These are phyloP conservation scores for Hanseniaspora sp. DNA, from an alignment of 1,139 yeast species.

Conservation along the genomic window DNA sequence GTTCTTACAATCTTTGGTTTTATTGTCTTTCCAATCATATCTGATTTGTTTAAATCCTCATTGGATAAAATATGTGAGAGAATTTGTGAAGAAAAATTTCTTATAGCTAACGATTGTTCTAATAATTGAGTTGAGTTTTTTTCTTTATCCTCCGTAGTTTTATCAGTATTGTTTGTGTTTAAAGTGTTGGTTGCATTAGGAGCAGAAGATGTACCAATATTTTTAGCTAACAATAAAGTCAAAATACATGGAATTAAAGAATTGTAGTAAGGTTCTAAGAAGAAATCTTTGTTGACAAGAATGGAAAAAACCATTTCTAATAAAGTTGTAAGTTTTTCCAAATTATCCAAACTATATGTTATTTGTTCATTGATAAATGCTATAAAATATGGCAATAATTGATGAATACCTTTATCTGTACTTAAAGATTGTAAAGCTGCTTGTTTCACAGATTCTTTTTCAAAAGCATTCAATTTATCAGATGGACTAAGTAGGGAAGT, in stretches of 20 bases:
- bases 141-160: slow-evolving; percentile 27
- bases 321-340: slow-evolving; percentile 72
- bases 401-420: slow-evolving; percentile 93
- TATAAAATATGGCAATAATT: slow-evolving; percentile 87
- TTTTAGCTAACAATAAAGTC: slow-evolving; percentile 77
- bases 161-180: slow-evolving; percentile 21
- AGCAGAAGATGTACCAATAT: slow-evolving; percentile 50
- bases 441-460: slow-evolving; percentile 36
- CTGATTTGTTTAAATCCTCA: slow-evolving; percentile 42
- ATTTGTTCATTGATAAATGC: slow-evolving; percentile 94
- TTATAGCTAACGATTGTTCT: slow-evolving; percentile 46
- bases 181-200: slow-evolving; percentile 20
- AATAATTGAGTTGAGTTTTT: slow-evolving; percentile 15
- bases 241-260: slow-evolving; percentile 91
- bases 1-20: slow-evolving; percentile 94
- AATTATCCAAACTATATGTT: slow-evolving; percentile 71
- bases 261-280: slow-evolving; percentile 91
- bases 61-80: slow-evolving; percentile 53
- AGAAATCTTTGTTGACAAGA: slow-evolving; percentile 72
- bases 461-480: slow-evolving; percentile 24
- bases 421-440: slow-evolving; percentile 79
- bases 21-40: slow-evolving; percentile 76
- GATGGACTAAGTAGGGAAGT: slow-evolving; percentile 52
- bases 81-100: slow-evolving; percentile 82
- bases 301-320: slow-evolving; percentile 80